Evolutionary conservation across 2,329 filamentous ascomycete species (phyloP).

Genomic region (Penicillium sp.): DNA sequence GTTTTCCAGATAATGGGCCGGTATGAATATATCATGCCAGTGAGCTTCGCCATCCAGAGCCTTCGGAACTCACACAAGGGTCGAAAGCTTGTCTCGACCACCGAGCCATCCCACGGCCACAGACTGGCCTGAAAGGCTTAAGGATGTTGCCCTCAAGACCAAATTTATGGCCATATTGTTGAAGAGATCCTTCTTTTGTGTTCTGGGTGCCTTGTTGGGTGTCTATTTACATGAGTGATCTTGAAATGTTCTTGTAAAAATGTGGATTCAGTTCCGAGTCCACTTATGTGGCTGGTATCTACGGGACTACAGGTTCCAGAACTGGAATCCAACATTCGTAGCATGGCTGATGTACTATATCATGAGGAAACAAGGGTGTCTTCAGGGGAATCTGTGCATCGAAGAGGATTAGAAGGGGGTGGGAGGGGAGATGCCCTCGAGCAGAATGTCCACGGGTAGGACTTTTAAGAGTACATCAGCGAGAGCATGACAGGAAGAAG

Average conservation of each 20-base stretch:
- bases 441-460: slow-evolving; percentile 11
- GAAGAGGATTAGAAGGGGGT: slow-evolving; percentile 20
- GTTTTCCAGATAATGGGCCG: too few species aligned
- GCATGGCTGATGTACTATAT: slow-evolving; percentile 27
- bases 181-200: not conserved
- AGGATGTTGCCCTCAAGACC: not conserved
- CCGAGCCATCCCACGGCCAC: too few species aligned
- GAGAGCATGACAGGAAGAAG: slow-evolving; percentile 18
- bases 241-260: not conserved
- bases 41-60: too few species aligned
- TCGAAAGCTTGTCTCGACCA: too few species aligned
- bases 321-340: slow-evolving; percentile 17
- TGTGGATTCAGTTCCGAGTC: not conserved
- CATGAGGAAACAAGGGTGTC: slow-evolving; percentile 17
- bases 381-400: slow-evolving; percentile 34
- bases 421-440: slow-evolving; percentile 6
- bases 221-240: not conserved
- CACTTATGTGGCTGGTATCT: not conserved
- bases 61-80: not conserved
- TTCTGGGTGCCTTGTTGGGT: not conserved
- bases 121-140: too few species aligned
- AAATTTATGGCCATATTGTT: not conserved
- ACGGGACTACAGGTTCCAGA: slow-evolving; percentile 1
- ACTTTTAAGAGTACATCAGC: slow-evolving; percentile 30
- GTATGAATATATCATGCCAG: too few species aligned